Evolutionary conservation across 2,329 filamentous ascomycete species (phyloP).

Genomic region (Sclerotinia glacialis): DNA sequence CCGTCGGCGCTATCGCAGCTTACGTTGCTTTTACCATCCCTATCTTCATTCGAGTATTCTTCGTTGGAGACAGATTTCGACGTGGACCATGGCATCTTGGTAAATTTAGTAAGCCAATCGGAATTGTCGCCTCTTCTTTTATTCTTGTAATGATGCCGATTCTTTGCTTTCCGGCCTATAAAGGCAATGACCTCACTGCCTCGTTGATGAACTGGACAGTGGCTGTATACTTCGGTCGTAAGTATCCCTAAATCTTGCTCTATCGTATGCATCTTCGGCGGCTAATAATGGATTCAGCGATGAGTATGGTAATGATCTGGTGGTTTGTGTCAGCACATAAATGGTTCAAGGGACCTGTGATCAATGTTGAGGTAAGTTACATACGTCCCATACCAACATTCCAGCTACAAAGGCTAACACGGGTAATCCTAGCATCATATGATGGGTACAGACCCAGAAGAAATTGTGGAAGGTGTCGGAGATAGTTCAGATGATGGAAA

Average conservation of each 20-base stretch:
- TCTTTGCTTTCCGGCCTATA: slow-evolving; percentile 58
- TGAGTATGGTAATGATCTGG: slow-evolving; percentile 55
- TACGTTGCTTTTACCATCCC: slow-evolving; percentile 58
- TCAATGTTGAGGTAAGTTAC: slow-evolving; percentile 52
- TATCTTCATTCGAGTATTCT: slow-evolving; percentile 55
- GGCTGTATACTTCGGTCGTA: slow-evolving; percentile 55
- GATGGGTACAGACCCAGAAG: slow-evolving; percentile 32
- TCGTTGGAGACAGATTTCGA: slow-evolving; percentile 60
- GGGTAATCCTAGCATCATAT: slow-evolving; percentile 33
- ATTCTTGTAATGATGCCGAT: slow-evolving; percentile 65
- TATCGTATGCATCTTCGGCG: slow-evolving; percentile 19
- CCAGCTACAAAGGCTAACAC: slow-evolving; percentile 24
- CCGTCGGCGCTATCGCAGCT: slow-evolving; percentile 63
- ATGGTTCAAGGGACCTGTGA: slow-evolving; percentile 65
- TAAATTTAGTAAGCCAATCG: slow-evolving; percentile 54
- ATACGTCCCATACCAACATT: slow-evolving; percentile 16
- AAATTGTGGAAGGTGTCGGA: slow-evolving; percentile 32
- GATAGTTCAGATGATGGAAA: slow-evolving; percentile 28
- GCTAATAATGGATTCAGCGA: slow-evolving; percentile 37
- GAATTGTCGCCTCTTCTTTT: slow-evolving; percentile 53
- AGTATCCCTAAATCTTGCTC: slow-evolving; percentile 22
- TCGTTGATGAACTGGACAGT: slow-evolving; percentile 63
- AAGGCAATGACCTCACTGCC: slow-evolving; percentile 51
- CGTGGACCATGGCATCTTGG: slow-evolving; percentile 65
- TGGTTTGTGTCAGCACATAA: slow-evolving; percentile 59